These are phyloP conservation scores for Pyrus hybrid DNA, from an alignment of 331 rosid species.

Conservation along the genomic window DNA sequence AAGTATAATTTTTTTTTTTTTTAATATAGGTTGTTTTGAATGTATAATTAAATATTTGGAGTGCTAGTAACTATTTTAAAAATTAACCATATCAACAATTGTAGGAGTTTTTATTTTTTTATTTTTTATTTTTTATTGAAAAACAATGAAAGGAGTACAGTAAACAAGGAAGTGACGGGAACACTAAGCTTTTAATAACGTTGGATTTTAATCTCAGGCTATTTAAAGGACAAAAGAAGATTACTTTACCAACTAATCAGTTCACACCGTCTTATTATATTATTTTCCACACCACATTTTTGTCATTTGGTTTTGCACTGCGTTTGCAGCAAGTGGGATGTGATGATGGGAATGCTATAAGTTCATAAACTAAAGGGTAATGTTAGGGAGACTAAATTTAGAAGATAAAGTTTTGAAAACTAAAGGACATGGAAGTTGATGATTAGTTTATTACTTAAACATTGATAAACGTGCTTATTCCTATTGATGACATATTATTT, in stretches of 20 bases:
- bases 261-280: background rate
- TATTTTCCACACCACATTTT: background rate
- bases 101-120: no score
- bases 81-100: no score
- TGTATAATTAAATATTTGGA: no score
- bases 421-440: no score
- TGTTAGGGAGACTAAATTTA: accelerated
- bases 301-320: background rate
- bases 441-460: no score
- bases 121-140: no score
- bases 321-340: background rate
- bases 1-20: no score
- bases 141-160: background rate
- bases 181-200: background rate
- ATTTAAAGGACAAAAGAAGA: background rate
- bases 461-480: no score
- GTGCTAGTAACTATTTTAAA: accelerated
- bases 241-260: background rate
- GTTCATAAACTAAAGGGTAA: background rate
- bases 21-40: no score
- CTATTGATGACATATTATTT: no score
- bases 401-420: no score
- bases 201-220: background rate
- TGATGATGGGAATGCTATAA: background rate
- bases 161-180: background rate